These are phyloP conservation scores for Simmondsia chinensis DNA, from an alignment of 148 eudicot genomes.

Conservation along the genomic window DNA sequence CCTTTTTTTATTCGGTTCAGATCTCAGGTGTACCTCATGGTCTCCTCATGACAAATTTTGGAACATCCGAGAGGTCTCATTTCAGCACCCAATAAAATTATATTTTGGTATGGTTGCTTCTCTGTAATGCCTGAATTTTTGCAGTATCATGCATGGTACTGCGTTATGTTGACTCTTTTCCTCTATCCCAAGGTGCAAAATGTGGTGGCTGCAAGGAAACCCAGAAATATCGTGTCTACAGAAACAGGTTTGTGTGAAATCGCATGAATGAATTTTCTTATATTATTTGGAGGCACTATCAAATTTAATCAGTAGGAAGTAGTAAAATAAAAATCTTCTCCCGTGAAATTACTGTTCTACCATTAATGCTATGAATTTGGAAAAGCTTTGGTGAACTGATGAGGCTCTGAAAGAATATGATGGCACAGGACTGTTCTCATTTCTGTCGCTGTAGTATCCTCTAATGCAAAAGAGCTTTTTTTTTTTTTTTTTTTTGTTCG, in stretches of 20 bases:
- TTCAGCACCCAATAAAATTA: constrained; percentile 85
- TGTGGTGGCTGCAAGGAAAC: constrained; percentile 75
- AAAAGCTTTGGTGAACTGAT: no score
- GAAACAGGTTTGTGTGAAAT: constrained; percentile 43
- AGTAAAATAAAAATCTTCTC: not conserved
- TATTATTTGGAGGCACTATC: not conserved
- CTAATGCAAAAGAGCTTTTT: no score
- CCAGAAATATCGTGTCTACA: constrained; percentile 66
- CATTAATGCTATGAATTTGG: no score
- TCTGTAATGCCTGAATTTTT: not conserved
- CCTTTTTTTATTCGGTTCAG: no score
- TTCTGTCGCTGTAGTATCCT: no score
- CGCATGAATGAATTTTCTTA: not conserved
- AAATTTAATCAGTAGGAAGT: not conserved
- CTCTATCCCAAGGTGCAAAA: constrained; percentile 60
- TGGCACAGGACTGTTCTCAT: no score
- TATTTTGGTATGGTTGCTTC: constrained; percentile 59
- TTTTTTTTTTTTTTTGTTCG: no score
- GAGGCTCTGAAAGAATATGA: no score
- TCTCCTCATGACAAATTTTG: constrained; percentile 44
- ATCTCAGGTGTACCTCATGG: constrained; percentile 71
- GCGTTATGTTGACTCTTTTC: constrained; percentile 2
- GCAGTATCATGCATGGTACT: no score
- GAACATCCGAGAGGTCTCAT: constrained; percentile 49
- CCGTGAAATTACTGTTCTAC: no score